phyloP scores from a whole-genome alignment of 441 rosid species.

The Mallotus japonicus region DNA sequence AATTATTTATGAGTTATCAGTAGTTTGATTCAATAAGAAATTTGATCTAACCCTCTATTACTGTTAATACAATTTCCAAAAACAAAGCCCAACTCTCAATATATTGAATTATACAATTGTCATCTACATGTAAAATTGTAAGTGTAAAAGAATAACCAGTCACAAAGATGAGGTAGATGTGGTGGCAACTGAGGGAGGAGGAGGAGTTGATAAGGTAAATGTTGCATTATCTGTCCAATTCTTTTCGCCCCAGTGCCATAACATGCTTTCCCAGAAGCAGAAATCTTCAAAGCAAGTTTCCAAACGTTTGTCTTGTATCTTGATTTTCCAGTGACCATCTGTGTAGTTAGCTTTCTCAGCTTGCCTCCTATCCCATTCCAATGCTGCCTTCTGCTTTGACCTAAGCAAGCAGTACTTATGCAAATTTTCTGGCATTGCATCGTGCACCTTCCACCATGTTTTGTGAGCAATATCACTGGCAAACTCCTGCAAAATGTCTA shows the following conservation, averaged over 20 bases:
- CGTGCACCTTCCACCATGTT: conserved; percentile 88
- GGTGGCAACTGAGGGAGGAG: conserved; percentile 27
- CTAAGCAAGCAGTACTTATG: conserved; percentile 71
- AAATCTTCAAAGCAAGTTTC: conserved; percentile 63
- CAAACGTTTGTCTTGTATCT: conserved; percentile 63
- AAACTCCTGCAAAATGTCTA: conserved; percentile 64
- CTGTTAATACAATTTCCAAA: conserved; percentile 52
- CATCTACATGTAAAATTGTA: conserved; percentile 24
- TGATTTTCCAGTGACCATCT: conserved; percentile 82
- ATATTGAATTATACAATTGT: not conserved
- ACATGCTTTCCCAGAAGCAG: conserved; percentile 85
- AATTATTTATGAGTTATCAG: too few species aligned
- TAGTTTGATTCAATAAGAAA: not conserved
- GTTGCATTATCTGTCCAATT: conserved; percentile 67
- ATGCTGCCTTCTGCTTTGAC: conserved; percentile 78
- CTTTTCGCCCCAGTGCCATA: conserved; percentile 87
- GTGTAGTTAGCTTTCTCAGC: conserved; percentile 70
- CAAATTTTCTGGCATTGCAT: conserved; percentile 71
- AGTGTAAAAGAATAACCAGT: conserved; percentile 18
- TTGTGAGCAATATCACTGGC: conserved; percentile 75
- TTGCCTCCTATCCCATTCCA: conserved; percentile 84
- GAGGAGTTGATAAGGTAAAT: conserved; percentile 31
- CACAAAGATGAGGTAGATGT: conserved; percentile 37
- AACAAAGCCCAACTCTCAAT: conserved; percentile 35
- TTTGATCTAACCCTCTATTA: conserved; percentile 45